Percentiles rank a stretch among this genome's conserved stretches.
phyloP scores from a whole-genome alignment of 257 asterid genomes.

The Solanum ahanhuiri region DNA sequence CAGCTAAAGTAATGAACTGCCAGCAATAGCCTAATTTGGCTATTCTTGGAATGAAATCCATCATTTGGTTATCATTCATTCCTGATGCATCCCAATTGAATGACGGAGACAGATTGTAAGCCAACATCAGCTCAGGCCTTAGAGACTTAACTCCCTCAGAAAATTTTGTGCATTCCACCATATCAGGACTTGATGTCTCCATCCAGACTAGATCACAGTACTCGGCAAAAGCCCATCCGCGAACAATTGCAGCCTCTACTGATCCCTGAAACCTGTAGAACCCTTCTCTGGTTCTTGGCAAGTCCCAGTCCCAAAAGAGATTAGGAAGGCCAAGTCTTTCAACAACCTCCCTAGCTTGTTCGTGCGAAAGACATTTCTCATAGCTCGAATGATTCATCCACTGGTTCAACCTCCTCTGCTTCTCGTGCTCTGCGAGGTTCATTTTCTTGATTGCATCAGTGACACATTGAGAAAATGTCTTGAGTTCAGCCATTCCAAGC shows the following conservation, averaged over 20 bases:
- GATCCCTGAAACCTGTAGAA: slow-evolving; percentile 79
- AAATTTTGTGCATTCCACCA: slow-evolving; percentile 77
- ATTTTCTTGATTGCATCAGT: slow-evolving; percentile 50
- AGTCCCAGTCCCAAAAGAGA: slow-evolving; percentile 91
- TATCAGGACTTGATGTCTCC: slow-evolving; percentile 87
- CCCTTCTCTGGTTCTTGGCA: slow-evolving; percentile 93
- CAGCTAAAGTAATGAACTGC: slow-evolving; percentile 97
- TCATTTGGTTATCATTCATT: slow-evolving; percentile 75
- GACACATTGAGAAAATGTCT: slow-evolving; percentile 70
- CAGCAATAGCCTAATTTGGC: slow-evolving; percentile 77
- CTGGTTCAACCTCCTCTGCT: slow-evolving; percentile 63
- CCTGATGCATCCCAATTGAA: slow-evolving; percentile 99
- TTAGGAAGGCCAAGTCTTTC: slow-evolving; percentile 45
- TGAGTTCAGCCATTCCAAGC: slow-evolving; percentile 57
- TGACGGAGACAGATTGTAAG: slow-evolving; percentile 90
- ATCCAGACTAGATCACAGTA: slow-evolving; percentile 82
- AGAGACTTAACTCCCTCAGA: slow-evolving; percentile 61
- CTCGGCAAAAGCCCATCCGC: slow-evolving; percentile 78
- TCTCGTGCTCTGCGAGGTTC: slow-evolving; percentile 47
- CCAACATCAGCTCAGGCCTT: slow-evolving; percentile 76
- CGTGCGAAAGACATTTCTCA: slow-evolving; percentile 63
- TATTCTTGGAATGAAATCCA: slow-evolving; percentile 76
- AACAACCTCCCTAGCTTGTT: slow-evolving; percentile 59
- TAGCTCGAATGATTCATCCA: slow-evolving; percentile 60
- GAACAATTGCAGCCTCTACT: slow-evolving; percentile 72